A percentile compares a stretch with the other conserved stretches of the same genome.
Evolutionary conservation across 192 early-diverging fungal species (phyloP).

Genomic region (Backusella liffmaniae): DNA sequence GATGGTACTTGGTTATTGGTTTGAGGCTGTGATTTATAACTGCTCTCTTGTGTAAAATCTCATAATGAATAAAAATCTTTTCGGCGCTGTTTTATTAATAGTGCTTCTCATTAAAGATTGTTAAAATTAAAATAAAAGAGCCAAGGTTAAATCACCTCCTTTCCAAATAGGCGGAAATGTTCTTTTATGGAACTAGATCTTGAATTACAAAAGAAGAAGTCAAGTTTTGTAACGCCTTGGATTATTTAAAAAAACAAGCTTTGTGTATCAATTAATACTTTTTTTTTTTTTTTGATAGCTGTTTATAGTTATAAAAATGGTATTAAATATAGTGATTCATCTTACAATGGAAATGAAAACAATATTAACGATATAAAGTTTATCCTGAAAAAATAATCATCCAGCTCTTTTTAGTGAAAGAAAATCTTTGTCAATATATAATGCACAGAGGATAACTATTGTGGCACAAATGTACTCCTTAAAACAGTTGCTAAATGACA

Average conservation of each 20-base stretch:
- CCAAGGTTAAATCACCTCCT: conserved; percentile 4
- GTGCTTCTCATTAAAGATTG: not conserved
- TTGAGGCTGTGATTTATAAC: not conserved
- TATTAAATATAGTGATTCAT: not conserved
- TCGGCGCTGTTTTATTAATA: not conserved
- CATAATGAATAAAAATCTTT: not conserved
- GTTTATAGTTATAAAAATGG: not conserved
- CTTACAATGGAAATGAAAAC: not conserved
- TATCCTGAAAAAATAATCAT: not conserved
- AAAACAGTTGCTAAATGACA: not conserved
- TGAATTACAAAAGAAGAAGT: not conserved
- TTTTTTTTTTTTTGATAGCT: not conserved
- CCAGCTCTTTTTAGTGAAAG: not conserved
- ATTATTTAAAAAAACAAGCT: not conserved
- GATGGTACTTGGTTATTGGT: not conserved
- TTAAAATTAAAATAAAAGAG: not conserved
- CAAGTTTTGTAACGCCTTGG: not conserved
- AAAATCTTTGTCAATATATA: not conserved
- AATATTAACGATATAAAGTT: not conserved
- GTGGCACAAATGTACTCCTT: not conserved
- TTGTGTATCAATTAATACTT: not conserved
- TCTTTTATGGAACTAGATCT: not conserved
- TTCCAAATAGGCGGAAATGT: not conserved
- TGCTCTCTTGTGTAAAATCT: not conserved
- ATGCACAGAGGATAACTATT: not conserved